Conservation (phyloP, 2,329 filamentous ascomycete genomes). For the Hymenoscyphus fraxineus region DNA sequence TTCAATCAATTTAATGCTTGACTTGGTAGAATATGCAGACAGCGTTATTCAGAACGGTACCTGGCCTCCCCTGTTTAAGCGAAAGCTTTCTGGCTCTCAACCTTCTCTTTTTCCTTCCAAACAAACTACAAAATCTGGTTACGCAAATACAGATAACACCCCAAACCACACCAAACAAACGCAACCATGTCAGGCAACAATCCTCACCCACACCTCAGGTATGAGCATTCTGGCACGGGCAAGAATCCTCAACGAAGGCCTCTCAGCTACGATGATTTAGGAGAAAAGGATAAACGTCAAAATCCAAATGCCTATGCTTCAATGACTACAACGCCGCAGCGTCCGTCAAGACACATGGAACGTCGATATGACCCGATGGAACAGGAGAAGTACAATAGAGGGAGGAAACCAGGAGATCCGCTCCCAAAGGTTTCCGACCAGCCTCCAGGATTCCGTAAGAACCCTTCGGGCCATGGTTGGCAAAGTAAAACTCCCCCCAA, state of each 20-base stretch:
- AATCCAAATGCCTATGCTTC: neutral
- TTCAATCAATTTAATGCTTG: no score
- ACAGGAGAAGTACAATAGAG: no score
- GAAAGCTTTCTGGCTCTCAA: neutral
- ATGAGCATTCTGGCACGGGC: neutral
- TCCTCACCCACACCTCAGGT: neutral
- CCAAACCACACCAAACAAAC: neutral
- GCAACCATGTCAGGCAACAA: neutral
- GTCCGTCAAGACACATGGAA: neutral
- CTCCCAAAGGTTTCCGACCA: no score
- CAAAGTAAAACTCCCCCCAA: no score
- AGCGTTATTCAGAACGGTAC: neutral
- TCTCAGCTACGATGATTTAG: neutral
- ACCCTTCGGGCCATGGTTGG: no score
- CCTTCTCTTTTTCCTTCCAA: neutral
- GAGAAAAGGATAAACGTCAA: neutral
- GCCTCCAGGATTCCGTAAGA: no score
- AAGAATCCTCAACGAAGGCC: neutral
- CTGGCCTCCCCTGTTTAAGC: neutral
- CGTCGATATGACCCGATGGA: neutral
- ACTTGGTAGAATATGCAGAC: neutral
- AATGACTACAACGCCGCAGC: neutral
- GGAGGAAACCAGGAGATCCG: no score
- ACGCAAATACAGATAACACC: neutral
- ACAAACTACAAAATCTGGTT: neutral